Percentiles rank a stretch among this genome's conserved stretches.
Evolutionary conservation across 2,329 filamentous ascomycete species (phyloP).

Genomic region (Colletotrichum tropicale): DNA sequence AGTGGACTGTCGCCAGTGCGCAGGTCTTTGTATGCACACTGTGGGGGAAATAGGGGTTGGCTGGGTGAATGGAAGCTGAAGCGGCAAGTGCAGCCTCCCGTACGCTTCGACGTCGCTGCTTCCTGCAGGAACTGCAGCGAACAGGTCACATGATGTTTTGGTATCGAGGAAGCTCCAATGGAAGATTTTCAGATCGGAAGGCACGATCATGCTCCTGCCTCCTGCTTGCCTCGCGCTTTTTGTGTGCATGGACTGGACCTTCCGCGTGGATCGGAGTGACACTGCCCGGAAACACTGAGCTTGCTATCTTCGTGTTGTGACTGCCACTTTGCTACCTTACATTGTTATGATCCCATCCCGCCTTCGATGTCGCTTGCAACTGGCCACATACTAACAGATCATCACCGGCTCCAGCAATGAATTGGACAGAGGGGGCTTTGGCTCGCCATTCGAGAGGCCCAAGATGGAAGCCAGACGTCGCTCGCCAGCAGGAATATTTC

Average conservation of each 20-base stretch:
- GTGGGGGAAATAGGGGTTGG: background rate
- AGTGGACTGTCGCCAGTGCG: conserved; percentile 9
- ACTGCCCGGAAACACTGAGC: background rate
- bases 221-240: background rate
- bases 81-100: background rate
- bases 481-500: conserved; percentile 42
- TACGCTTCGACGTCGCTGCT: background rate
- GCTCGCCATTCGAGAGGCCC: conserved; percentile 39
- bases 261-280: background rate
- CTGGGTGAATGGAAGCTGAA: background rate
- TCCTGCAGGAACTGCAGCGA: background rate
- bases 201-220: background rate
- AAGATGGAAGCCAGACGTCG: conserved; percentile 34
- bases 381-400: background rate
- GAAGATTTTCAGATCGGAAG: background rate
- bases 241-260: background rate
- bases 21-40: background rate
- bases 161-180: background rate
- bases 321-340: background rate
- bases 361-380: background rate
- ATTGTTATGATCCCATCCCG: background rate
- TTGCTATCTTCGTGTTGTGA: background rate
- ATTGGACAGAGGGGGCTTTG: conserved; percentile 44
- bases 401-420: conserved; percentile 33
- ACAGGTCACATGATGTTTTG: background rate